Percentiles rank a stretch among this genome's conserved stretches.
phyloP scores from a whole-genome alignment of 1,284 basidiomycete genomes.

The Cutaneotrichosporon sp. region DNA sequence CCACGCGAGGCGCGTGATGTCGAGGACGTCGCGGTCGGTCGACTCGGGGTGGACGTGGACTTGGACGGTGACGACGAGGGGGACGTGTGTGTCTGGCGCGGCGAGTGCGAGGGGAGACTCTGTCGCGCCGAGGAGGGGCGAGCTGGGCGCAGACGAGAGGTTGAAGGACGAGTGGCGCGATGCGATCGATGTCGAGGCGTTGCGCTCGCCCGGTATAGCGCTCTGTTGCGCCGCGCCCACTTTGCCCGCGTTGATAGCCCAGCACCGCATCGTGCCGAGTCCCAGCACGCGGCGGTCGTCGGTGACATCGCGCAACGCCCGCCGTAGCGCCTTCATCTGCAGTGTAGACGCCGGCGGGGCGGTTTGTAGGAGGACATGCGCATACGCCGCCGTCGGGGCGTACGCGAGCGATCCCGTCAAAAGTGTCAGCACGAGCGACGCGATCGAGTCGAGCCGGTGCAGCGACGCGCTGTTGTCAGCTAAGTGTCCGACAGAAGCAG shows the following conservation, averaged over 20 bases:
- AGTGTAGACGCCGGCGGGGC: constrained; percentile 60
- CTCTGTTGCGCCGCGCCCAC: constrained; percentile 10
- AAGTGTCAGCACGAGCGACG: constrained; percentile 67
- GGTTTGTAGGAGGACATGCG: constrained; percentile 78
- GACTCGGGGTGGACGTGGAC: constrained; percentile 66
- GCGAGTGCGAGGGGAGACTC: neutral
- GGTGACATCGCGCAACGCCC: constrained; percentile 68
- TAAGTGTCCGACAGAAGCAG: neutral
- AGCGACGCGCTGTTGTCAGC: constrained; percentile 48
- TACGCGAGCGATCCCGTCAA: constrained; percentile 76
- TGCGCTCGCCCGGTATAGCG: constrained; percentile 52
- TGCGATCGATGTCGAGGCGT: constrained; percentile 52
- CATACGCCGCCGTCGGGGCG: constrained; percentile 68
- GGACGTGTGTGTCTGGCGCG: constrained; percentile 9
- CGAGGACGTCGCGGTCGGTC: constrained; percentile 66
- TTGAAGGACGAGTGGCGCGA: neutral
- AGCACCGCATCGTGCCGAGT: constrained; percentile 35
- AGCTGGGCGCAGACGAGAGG: constrained; percentile 60
- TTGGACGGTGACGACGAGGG: constrained; percentile 71
- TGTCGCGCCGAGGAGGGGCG: constrained; percentile 8
- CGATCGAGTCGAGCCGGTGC: constrained; percentile 62
- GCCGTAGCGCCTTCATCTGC: constrained; percentile 70
- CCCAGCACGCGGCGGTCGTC: constrained; percentile 39
- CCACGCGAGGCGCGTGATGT: constrained; percentile 44
- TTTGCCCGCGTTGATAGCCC: constrained; percentile 35